Evolutionary conservation across 2,329 filamentous ascomycete species (phyloP).

Genomic region (Bipolaris oryzae): DNA sequence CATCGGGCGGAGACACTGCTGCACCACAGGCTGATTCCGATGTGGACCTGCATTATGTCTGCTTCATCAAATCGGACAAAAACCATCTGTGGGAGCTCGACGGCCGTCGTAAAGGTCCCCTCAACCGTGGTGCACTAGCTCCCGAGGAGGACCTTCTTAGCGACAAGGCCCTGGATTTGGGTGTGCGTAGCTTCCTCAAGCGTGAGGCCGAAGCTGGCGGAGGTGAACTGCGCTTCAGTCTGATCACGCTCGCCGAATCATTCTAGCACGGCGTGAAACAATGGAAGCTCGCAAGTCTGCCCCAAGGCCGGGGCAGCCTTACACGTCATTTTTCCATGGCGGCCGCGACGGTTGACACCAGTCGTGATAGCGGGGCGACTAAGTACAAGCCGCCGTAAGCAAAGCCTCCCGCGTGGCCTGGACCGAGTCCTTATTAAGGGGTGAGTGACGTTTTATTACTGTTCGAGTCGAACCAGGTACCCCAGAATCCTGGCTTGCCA

Average conservation of each 20-base stretch:
- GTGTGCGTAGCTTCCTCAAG: slow-evolving; percentile 66
- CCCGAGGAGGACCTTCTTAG: slow-evolving; percentile 62
- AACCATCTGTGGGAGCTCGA: slow-evolving; percentile 81
- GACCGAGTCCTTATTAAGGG: neutral
- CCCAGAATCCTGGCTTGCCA: neutral
- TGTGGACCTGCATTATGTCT: slow-evolving; percentile 95
- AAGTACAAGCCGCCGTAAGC: neutral
- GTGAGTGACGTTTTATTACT: neutral
- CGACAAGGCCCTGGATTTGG: slow-evolving; percentile 73
- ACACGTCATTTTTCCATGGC: neutral
- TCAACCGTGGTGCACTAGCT: slow-evolving; percentile 62
- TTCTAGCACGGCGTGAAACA: slow-evolving; percentile 37
- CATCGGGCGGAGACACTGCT: slow-evolving; percentile 75
- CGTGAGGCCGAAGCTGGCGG: slow-evolving; percentile 61
- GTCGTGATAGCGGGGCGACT: neutral
- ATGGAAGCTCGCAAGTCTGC: neutral
- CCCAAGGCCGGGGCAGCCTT: neutral
- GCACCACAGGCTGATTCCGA: slow-evolving; percentile 79
- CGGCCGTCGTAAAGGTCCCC: slow-evolving; percentile 73
- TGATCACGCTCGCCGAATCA: slow-evolving; percentile 65
- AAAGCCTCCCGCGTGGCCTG: neutral
- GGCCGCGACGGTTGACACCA: neutral
- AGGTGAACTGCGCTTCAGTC: slow-evolving; percentile 67
- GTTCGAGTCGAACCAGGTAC: neutral
- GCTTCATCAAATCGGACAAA: slow-evolving; percentile 79